These are phyloP conservation scores for Solanum chaucha DNA, from an alignment of 257 asterid species.

Conservation along the genomic window DNA sequence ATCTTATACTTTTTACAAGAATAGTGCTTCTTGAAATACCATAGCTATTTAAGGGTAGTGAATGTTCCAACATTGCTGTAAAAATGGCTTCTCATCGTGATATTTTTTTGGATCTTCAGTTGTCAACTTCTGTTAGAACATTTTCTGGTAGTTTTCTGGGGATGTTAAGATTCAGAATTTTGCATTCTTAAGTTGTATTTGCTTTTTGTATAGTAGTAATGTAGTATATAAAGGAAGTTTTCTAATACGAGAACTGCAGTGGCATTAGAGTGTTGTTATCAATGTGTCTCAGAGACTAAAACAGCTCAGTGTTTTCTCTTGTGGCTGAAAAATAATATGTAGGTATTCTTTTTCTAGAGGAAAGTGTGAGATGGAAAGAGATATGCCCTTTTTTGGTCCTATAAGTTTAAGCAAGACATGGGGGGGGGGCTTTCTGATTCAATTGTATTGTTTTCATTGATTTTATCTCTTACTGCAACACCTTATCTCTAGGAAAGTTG, in stretches of 20 bases:
- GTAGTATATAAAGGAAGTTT: not conserved
- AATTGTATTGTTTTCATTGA: not conserved
- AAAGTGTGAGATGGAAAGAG: not conserved
- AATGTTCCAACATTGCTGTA: not conserved
- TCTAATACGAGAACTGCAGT: not conserved
- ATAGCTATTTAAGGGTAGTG: not conserved
- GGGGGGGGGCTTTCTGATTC: not conserved
- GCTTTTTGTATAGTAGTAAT: not conserved
- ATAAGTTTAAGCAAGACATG: not conserved
- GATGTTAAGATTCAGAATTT: not conserved
- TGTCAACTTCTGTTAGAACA: not conserved
- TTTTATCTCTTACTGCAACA: not conserved
- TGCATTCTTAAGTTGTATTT: not conserved
- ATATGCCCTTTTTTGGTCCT: not conserved
- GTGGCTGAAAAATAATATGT: not conserved
- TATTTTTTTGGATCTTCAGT: not conserved
- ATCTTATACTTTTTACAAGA: too few relatives aligned
- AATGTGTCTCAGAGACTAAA: constrained; percentile 20
- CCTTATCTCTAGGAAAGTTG: not conserved
- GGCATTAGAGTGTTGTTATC: constrained; percentile 10
- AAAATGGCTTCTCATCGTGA: not conserved
- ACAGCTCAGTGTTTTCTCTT: not conserved
- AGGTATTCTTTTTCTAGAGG: not conserved
- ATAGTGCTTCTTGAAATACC: not conserved
- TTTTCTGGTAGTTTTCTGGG: not conserved